These are phyloP conservation scores for Suillus paluster DNA, from an alignment of 768 basidiomycete species.

Conservation along the genomic window DNA sequence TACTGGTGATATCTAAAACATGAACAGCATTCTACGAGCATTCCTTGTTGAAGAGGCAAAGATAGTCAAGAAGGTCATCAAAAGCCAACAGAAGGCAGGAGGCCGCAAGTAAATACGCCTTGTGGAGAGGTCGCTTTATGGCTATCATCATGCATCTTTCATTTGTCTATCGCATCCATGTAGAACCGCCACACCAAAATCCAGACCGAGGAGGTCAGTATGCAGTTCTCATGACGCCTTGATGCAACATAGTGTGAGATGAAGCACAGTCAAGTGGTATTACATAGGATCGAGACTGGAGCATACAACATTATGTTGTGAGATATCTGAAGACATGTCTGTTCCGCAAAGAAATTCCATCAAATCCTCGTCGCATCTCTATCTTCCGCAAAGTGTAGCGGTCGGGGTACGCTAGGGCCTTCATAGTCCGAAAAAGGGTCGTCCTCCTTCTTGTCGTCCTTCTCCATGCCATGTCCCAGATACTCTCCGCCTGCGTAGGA, in stretches of 20 bases:
- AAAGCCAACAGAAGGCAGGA: slow-evolving; percentile 67
- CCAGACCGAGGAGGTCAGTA: slow-evolving; percentile 15
- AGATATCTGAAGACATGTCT: neutral
- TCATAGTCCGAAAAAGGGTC: slow-evolving; percentile 65
- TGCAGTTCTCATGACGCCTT: neutral
- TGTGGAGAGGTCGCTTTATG: slow-evolving; percentile 15
- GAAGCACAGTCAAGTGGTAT: neutral
- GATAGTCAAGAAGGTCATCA: slow-evolving; percentile 99
- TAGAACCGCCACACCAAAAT: slow-evolving; percentile 18
- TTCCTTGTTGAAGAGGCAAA: slow-evolving; percentile 99
- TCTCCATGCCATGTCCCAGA: slow-evolving; percentile 27
- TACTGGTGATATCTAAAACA: neutral
- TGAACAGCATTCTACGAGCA: slow-evolving; percentile 87
- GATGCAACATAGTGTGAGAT: neutral
- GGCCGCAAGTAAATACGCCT: slow-evolving; percentile 27
- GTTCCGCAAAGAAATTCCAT: neutral
- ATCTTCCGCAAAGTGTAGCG: slow-evolving; percentile 43
- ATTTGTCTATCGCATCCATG: slow-evolving; percentile 26
- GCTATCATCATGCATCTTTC: slow-evolving; percentile 15
- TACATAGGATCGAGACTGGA: neutral
- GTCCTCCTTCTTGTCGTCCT: slow-evolving; percentile 41
- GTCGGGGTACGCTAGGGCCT: slow-evolving; percentile 36
- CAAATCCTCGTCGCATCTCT: slow-evolving; percentile 43
- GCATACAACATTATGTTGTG: neutral
- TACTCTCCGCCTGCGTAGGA: slow-evolving; percentile 40